phyloP scores from a whole-genome alignment of 352 stramenopile species.

The Saprolegnia parasitica region DNA sequence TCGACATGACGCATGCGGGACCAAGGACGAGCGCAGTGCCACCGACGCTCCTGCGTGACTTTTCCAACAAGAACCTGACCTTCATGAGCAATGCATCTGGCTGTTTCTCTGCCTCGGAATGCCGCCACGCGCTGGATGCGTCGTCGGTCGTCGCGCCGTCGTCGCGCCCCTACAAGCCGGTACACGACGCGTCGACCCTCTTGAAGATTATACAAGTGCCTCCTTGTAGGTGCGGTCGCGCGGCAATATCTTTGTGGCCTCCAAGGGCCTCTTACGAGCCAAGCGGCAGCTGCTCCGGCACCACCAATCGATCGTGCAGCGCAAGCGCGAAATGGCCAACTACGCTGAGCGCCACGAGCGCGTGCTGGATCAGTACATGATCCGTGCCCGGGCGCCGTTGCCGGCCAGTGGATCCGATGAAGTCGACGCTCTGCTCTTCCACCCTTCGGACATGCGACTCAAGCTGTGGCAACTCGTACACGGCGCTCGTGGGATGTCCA shows the following conservation, averaged over 20 bases:
- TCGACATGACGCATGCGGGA: too few relatives aligned
- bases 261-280: neutral
- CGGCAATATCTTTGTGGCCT: constrained; percentile 5
- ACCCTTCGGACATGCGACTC: constrained; percentile 31
- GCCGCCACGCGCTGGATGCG: too few relatives aligned
- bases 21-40: too few relatives aligned
- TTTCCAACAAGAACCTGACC: too few relatives aligned
- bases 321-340: constrained; percentile 2
- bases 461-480: constrained; percentile 76
- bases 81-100: too few relatives aligned
- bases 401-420: too few relatives aligned
- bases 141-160: too few relatives aligned
- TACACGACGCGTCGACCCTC: neutral
- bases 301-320: neutral
- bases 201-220: neutral
- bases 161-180: too few relatives aligned
- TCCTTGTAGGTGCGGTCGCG: neutral
- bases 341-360: constrained; percentile 63
- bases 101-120: too few relatives aligned
- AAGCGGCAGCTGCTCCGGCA: neutral
- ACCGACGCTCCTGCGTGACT: too few relatives aligned
- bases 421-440: neutral
- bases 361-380: constrained; percentile 69
- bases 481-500: too few relatives aligned
- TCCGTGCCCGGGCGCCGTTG: constrained; percentile 38